phyloP scores from a whole-genome alignment of 176 grass and related monocot species.

The Alopecurus myosuroides region DNA sequence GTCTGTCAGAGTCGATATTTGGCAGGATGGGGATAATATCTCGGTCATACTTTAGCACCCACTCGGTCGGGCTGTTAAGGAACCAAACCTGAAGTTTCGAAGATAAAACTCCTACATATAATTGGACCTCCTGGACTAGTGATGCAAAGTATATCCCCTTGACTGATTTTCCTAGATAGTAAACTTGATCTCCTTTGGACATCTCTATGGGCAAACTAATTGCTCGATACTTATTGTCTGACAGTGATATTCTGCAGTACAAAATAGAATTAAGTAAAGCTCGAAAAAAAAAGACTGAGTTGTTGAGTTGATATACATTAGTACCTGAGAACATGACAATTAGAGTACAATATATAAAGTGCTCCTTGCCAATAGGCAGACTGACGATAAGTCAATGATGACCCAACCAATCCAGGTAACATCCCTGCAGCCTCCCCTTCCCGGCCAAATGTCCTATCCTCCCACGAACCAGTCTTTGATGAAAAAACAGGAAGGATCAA shows the following conservation, averaged over 20 bases:
- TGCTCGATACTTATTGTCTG: slow-evolving; percentile 3
- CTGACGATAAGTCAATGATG: neutral
- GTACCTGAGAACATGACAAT: slow-evolving; percentile 4
- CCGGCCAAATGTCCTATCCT: neutral
- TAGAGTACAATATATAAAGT: neutral
- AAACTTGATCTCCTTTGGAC: neutral
- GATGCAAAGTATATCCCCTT: slow-evolving; percentile 21
- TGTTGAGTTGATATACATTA: neutral
- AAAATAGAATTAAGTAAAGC: neutral
- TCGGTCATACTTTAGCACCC: neutral
- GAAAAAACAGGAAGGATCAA: slow-evolving; percentile 13
- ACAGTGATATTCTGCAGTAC: slow-evolving; percentile 1
- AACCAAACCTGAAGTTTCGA: neutral
- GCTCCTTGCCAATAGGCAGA: slow-evolving; percentile 8
- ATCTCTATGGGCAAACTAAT: neutral
- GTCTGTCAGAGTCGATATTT: neutral
- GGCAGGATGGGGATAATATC: neutral
- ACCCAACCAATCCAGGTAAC: neutral
- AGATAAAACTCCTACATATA: neutral
- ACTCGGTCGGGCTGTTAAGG: neutral
- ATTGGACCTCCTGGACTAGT: neutral
- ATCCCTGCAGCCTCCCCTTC: neutral
- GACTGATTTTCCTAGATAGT: slow-evolving; percentile 1
- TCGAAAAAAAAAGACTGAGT: neutral
- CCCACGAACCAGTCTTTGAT: slow-evolving; percentile 5